phyloP scores from a whole-genome alignment of 208 protist species.

The Kentomonas sorsogonicus region DNA sequence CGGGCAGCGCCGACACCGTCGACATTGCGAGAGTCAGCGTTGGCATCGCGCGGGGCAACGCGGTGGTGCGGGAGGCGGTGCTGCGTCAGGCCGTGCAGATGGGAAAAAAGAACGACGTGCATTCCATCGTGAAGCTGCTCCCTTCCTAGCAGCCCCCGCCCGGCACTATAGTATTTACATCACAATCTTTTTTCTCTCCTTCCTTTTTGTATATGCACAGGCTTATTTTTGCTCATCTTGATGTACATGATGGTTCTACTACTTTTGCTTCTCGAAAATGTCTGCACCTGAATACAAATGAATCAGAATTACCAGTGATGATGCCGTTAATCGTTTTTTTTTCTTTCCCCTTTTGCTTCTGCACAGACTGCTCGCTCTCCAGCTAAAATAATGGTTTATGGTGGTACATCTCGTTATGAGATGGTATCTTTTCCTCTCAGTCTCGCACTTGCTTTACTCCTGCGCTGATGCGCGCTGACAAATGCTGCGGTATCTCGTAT shows the following conservation, averaged over 20 bases:
- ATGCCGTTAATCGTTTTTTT: background rate
- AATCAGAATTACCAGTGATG: no score
- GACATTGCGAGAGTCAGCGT: conserved; percentile 76
- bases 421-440: no score
- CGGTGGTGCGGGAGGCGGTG: conserved; percentile 53
- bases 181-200: conserved; percentile 7
- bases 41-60: conserved; percentile 69
- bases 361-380: no score
- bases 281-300: no score
- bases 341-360: no score
- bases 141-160: conserved; percentile 7
- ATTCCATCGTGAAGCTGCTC: conserved; percentile 48
- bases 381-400: no score
- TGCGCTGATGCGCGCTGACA: no score
- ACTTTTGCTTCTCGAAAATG: no score
- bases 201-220: background rate
- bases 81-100: conserved; percentile 50
- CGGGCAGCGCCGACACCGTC: conserved; percentile 55
- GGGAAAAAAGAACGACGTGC: conserved; percentile 49
- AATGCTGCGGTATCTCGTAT: no score
- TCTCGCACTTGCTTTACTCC: no score
- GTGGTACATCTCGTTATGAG: no score
- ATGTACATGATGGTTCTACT: no score
- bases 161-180: background rate
- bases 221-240: background rate